Evolutionary conservation across 768 basidiomycete genomes (phyloP), one percentile per base, ranked within the genome.

Genomic region (Agrocybe chaxingu): DNA sequence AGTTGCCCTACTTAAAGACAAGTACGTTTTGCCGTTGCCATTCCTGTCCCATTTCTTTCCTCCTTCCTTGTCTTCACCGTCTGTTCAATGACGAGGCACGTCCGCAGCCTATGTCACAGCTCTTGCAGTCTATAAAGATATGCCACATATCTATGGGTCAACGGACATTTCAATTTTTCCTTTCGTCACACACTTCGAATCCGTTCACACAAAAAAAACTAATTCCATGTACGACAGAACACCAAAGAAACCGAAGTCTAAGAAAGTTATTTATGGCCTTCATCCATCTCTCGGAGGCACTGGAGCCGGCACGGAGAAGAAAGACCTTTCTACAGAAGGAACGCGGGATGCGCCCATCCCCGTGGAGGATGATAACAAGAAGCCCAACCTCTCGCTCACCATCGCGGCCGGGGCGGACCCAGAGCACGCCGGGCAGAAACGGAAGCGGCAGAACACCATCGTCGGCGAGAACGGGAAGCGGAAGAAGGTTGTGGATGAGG

Each of bases 1-100:
- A 60, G 88, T 98, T 10, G 92, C 92, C 3, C 66, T 98, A 9
- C 73, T 92, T 60, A 89, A 88, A 63, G 88, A 93, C 71, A 85
- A 83, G 68, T 78, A 52, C 46, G 70, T n/a, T 32, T 37, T 2
- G 29, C 30, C 35, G 7, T 50, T 45, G 41, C 35, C 29, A n/a
- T 43, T 62, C 62, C 55, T 56, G 57, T 30, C 39, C 55, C 55
- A 30, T 38, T 11, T 19, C 8, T 29, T 30, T 43, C 33, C 41
- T 34, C 38, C 57, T 64, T 56, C 19, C 42, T 37, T 31, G 45
- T 35, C 46, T 13, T 36, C 19, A 37, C 35, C 35, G 4, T 38
- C 46, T 37, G 3, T 5, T 35, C 38, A 1, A 24, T 24, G 24
- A 3, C 24, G 5, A 3, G 24, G 5, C 24, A 24, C 5, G 24